These are phyloP conservation scores for Eudorina sp. DNA, from an alignment of 139 green algal genomes.

Conservation along the genomic window DNA sequence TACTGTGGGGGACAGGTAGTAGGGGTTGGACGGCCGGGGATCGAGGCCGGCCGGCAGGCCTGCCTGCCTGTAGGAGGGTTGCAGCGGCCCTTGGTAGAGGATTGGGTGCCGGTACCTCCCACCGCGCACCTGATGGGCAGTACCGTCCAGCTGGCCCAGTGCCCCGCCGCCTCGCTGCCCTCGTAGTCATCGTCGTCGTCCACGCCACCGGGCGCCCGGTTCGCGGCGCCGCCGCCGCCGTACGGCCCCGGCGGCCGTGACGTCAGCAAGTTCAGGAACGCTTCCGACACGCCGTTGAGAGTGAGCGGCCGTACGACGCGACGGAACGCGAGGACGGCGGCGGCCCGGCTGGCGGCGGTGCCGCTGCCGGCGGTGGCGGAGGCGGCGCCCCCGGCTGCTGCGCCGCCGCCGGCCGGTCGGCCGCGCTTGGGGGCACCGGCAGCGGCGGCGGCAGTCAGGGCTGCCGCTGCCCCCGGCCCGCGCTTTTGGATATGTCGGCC, in stretches of 20 bases:
- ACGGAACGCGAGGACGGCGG: neutral
- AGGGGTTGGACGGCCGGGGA: no score
- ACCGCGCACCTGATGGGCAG: neutral
- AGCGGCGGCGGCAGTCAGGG: neutral
- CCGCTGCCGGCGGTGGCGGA: neutral
- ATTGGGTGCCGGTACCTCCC: neutral
- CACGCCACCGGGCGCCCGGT: neutral
- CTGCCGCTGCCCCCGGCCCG: neutral
- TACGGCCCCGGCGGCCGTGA: neutral
- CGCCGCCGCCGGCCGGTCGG: neutral
- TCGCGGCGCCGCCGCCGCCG: neutral
- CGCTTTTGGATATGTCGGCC: neutral
- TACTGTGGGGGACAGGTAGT: no score
- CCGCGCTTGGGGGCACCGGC: neutral
- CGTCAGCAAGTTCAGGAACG: neutral
- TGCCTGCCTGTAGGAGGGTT: no score
- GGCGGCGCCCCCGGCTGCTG: neutral
- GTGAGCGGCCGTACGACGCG: slow-evolving; percentile 10
- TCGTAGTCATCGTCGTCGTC: neutral
- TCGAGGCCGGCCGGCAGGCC: no score
- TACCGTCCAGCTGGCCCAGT: slow-evolving; percentile 5
- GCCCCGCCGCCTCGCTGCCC: no score
- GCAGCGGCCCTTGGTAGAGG: no score
- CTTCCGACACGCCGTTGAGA: neutral
- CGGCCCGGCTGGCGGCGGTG: slow-evolving; percentile 25